These are phyloP conservation scores for Spongospora subterranea DNA, from an alignment of 208 protist genomes.

Conservation along the genomic window DNA sequence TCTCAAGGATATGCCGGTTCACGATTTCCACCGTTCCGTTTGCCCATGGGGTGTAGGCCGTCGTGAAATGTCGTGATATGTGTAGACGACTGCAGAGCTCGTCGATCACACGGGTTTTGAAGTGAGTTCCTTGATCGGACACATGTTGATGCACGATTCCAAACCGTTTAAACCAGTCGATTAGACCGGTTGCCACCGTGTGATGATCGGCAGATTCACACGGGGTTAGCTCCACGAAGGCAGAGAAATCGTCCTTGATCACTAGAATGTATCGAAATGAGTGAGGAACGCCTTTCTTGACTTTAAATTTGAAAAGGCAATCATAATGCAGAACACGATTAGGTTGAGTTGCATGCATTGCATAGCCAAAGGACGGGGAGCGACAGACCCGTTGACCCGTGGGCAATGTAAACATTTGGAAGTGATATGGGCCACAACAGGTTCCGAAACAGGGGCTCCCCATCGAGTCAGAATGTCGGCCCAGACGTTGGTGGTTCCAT, in stretches of 20 bases:
- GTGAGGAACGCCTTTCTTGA: background rate
- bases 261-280: background rate
- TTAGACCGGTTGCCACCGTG: background rate
- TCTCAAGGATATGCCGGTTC: too few relatives aligned
- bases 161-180: background rate
- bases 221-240: background rate
- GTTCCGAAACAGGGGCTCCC: too few relatives aligned
- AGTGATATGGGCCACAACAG: too few relatives aligned
- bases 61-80: background rate
- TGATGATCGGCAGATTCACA: background rate
- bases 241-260: constrained; percentile 14
- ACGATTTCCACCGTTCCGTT: too few relatives aligned
- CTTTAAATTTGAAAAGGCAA: background rate
- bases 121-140: background rate
- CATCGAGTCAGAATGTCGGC: too few relatives aligned
- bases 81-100: background rate
- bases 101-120: background rate
- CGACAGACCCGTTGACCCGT: too few relatives aligned
- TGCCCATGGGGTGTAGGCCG: too few relatives aligned
- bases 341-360: background rate
- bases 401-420: too few relatives aligned
- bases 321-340: background rate
- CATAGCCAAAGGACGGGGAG: constrained; percentile 15
- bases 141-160: background rate
- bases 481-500: too few relatives aligned